Base-by-base conservation (phyloP, 345 rosid genomes). In the Leavenworthia alabamica region DNA sequence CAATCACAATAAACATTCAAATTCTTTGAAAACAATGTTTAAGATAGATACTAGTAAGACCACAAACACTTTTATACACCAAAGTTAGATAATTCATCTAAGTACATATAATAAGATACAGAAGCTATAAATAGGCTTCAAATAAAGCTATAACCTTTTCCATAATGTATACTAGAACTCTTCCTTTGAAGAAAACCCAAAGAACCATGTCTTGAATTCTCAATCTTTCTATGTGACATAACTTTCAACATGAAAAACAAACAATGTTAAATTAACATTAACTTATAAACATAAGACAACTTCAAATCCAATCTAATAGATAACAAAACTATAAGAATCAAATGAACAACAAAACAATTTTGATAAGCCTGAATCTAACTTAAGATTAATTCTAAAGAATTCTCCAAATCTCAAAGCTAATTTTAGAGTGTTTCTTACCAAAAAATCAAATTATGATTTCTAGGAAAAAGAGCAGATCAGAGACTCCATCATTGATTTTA, bases 181-280 rank as follows among this genome's bases (percentile, higher is more conserved):
- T 90, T 88, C 78, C 94, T 82, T 6, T 94, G 96, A 58, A 90
- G 94, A 62, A 90, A 90, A 46, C 97, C 97, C 70, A 90, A 67
- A 35, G 97, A 90, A 28, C 96, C 97, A 52, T 88, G 96, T 63
- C 96, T 80, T 11, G 91, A 94, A 78, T 90, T 94, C 73, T 90
- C 91, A 81, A 90, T 86, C 80, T 90, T 90, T 66, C 97, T 80
- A 74, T 91, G 98, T 67, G 96, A 91, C 96, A 88, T 88, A 1
- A 0, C 49, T 69, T 27, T 40, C 2, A 22, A 48, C 50, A n/a
- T n/a, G 4, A 40, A 27, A 39, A 29, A n/a, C 15, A 45, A 24
- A 35, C 7, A 55, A 11, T 35, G 11, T 5, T 3, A 35, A 12
- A 27, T 26, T 26, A 17, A 56, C 32, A 48, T 10, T 1, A 32